phyloP scores from a whole-genome alignment of 106 monocot species.

The Gastrodia elata region DNA sequence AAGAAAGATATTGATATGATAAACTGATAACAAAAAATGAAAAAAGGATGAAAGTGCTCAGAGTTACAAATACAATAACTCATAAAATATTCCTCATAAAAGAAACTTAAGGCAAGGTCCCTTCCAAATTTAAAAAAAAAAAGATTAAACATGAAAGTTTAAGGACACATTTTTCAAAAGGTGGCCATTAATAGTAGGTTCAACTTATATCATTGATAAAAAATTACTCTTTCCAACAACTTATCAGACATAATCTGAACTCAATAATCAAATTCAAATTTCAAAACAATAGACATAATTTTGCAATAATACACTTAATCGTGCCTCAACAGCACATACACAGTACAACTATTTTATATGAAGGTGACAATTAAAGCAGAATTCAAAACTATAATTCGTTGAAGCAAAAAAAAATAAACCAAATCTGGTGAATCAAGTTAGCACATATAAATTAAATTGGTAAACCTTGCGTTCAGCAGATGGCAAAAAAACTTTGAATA shows the following conservation, averaged over 20 bases:
- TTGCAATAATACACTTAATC: neutral
- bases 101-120: neutral
- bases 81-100: neutral
- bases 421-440: neutral
- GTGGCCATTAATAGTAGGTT: neutral
- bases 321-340: neutral
- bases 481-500: neutral
- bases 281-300: neutral
- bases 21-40: neutral
- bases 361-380: neutral
- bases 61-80: neutral
- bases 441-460: neutral
- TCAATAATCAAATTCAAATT: slow-evolving; percentile 4
- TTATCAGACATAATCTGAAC: neutral
- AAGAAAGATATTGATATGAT: neutral
- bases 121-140: neutral
- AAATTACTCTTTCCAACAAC: neutral
- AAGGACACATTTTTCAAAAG: neutral
- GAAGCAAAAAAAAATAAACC: neutral
- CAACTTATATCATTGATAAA: neutral
- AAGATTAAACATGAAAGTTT: neutral
- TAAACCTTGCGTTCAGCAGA: neutral
- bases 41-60: neutral
- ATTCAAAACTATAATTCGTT: neutral
- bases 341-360: neutral